Evolutionary conservation across 495 filamentous ascomycete genomes (phyloP).

Genomic region (Trypethelium eluteriae): DNA sequence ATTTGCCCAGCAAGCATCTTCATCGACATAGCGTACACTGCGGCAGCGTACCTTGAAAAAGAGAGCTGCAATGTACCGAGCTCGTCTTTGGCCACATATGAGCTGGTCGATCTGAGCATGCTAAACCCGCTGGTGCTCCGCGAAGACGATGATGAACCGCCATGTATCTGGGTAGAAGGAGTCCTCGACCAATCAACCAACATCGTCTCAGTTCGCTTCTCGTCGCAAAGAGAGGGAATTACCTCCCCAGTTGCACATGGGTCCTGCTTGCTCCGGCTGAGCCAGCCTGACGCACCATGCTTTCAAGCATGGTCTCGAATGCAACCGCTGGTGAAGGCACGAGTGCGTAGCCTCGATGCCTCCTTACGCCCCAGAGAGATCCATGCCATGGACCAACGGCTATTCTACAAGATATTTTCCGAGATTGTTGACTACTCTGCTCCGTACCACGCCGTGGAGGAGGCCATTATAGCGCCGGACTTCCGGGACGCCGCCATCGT

Average conservation of each 20-base stretch:
- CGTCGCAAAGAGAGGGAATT: conserved; percentile 12
- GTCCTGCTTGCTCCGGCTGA: conserved; percentile 15
- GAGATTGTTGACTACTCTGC: conserved; percentile 21
- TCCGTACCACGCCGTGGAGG: conserved; percentile 21
- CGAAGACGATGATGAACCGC: conserved; percentile 14
- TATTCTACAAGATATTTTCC: conserved; percentile 26
- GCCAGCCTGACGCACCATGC: conserved; percentile 12
- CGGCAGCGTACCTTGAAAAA: conserved; percentile 19
- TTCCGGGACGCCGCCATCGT: conserved; percentile 21
- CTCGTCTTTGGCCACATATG: conserved; percentile 18
- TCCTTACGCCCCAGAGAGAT: conserved; percentile 11
- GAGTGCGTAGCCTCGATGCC: conserved; percentile 16
- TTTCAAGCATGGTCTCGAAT: conserved; percentile 20
- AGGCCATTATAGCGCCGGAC: conserved; percentile 18
- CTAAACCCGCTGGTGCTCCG: conserved; percentile 14
- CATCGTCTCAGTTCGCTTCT: conserved; percentile 16
- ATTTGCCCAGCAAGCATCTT: conserved; percentile 26
- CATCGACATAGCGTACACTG: conserved; percentile 23
- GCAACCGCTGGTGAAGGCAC: conserved; percentile 18
- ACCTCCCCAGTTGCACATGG: conserved; percentile 14
- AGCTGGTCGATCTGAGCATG: conserved; percentile 18
- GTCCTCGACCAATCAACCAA: conserved; percentile 12
- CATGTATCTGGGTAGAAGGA: conserved; percentile 12
- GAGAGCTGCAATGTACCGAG: conserved; percentile 8
- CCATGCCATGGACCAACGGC: conserved; percentile 16